Conservation (phyloP, 805 yeast species). For the Kodamaea hsintzibuensis region DNA sequence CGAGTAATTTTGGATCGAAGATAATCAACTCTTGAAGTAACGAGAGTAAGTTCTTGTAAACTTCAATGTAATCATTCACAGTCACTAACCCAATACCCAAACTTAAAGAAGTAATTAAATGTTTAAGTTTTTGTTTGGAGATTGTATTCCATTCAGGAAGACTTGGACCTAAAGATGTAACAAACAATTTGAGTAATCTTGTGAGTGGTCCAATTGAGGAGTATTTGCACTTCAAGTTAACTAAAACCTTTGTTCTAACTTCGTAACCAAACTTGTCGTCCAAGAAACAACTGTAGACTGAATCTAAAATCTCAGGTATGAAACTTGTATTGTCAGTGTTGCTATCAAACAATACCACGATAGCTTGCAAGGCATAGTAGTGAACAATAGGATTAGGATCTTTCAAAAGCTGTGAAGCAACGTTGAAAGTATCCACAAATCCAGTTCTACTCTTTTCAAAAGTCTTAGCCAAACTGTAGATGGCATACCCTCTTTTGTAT, state of each 20-base stretch:
- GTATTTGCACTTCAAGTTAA: slow-evolving; percentile 38
- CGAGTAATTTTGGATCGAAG: slow-evolving; percentile 37
- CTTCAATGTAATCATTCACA: slow-evolving; percentile 26
- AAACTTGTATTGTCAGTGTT: slow-evolving; percentile 48
- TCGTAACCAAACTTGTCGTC: slow-evolving; percentile 39
- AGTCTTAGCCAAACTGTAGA: slow-evolving; percentile 32
- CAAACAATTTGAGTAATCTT: slow-evolving; percentile 27
- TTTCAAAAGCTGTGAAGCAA: slow-evolving; percentile 56
- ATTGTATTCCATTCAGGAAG: slow-evolving; percentile 23
- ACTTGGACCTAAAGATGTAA: slow-evolving; percentile 42
- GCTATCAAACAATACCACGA: slow-evolving; percentile 55
- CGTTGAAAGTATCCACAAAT: slow-evolving; percentile 49
- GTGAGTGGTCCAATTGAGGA: slow-evolving; percentile 26
- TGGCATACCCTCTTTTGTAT: slow-evolving; percentile 48
- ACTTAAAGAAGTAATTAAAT: slow-evolving; percentile 29
- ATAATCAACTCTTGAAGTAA: slow-evolving; percentile 40
- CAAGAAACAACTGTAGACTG: slow-evolving; percentile 32
- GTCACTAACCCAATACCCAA: slow-evolving; percentile 33
- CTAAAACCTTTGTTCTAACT: slow-evolving; percentile 31
- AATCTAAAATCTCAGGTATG: slow-evolving; percentile 39
- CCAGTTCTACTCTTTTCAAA: slow-evolving; percentile 29
- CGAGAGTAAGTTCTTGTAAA: slow-evolving; percentile 24
- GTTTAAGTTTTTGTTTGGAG: slow-evolving; percentile 24
- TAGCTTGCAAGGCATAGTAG: slow-evolving; percentile 65
- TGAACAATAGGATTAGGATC: slow-evolving; percentile 91